Evolutionary conservation across 495 filamentous ascomycete genomes (phyloP).

Genomic region (Parmelia sp.): DNA sequence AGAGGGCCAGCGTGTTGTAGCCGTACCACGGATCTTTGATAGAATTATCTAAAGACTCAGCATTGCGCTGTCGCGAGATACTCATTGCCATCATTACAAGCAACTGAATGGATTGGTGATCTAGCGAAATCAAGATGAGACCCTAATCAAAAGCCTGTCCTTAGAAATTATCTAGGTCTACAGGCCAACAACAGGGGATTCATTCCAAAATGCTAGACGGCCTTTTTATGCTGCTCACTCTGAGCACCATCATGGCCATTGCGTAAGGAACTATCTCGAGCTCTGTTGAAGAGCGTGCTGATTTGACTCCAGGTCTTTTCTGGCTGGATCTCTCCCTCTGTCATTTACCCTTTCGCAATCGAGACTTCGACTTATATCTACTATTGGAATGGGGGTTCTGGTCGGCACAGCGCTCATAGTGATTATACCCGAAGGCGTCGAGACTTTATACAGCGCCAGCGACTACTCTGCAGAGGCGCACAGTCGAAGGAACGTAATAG

Average conservation of each 20-base stretch:
- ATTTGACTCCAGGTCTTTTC: conserved; percentile 65
- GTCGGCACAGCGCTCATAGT: conserved; percentile 94
- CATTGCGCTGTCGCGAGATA: not conserved
- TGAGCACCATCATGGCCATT: conserved; percentile 88
- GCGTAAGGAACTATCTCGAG: conserved; percentile 55
- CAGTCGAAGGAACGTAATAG: conserved; percentile 5
- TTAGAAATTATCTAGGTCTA: not conserved
- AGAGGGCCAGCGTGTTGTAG: not conserved
- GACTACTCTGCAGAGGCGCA: conserved; percentile 37
- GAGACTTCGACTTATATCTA: conserved; percentile 81
- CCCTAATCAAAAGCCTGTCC: not conserved
- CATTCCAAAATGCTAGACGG: conserved; percentile 54
- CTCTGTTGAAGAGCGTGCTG: conserved; percentile 29
- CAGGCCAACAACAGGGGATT: not conserved
- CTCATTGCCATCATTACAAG: not conserved
- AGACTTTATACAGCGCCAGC: conserved; percentile 71
- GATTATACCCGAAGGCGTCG: conserved; percentile 94
- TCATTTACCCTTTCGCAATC: conserved; percentile 85
- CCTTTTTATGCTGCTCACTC: conserved; percentile 74
- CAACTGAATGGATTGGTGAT: not conserved
- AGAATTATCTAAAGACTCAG: not conserved
- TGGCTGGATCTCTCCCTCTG: conserved; percentile 87
- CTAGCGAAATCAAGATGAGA: not conserved
- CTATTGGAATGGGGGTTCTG: conserved; percentile 87
- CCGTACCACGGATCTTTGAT: not conserved